A percentile compares a stretch with the other conserved stretches of the same genome.
phyloP scores from a whole-genome alignment of 2,329 filamentous ascomycete genomes.

The Stemphylium lycopersici region DNA sequence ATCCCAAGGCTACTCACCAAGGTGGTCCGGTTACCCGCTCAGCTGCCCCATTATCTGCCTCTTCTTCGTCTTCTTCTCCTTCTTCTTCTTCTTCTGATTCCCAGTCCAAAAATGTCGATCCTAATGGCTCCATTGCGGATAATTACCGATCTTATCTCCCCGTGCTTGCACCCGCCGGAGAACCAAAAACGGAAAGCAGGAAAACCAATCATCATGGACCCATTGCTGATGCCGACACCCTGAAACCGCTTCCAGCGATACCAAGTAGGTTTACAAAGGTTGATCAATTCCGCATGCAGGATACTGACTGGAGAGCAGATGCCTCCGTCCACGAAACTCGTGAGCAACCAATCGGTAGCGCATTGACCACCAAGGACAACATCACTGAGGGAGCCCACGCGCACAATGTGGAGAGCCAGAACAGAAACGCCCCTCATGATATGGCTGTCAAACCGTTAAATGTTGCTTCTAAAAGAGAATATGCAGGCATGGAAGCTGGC shows the following conservation, averaged over 20 bases:
- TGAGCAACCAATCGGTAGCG: conserved; percentile 1
- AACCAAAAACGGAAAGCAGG: conserved; percentile 25
- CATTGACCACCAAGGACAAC: conserved; percentile 4
- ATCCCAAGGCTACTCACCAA: conserved; percentile 9
- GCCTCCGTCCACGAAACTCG: not conserved
- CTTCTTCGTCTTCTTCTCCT: too few relatives aligned
- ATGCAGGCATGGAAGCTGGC: not conserved
- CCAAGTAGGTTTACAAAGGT: conserved; percentile 12
- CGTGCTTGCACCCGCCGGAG: conserved; percentile 16
- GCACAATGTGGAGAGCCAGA: not conserved
- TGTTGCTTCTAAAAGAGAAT: not conserved
- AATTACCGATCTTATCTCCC: conserved; percentile 31
- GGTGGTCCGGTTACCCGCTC: not conserved
- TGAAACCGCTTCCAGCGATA: conserved; percentile 9
- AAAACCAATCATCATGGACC: conserved; percentile 29
- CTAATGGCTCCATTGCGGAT: conserved; percentile 24
- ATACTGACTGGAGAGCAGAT: conserved; percentile 10
- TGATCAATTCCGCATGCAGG: not conserved
- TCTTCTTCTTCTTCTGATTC: not conserved
- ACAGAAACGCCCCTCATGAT: not conserved
- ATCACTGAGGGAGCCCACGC: not conserved
- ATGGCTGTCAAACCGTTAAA: conserved; percentile 1
- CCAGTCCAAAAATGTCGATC: conserved; percentile 7
- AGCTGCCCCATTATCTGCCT: not conserved
- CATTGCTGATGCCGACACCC: conserved; percentile 7